Base-by-base conservation (phyloP, 805 yeast genomes). In the Candida boleticola region DNA sequence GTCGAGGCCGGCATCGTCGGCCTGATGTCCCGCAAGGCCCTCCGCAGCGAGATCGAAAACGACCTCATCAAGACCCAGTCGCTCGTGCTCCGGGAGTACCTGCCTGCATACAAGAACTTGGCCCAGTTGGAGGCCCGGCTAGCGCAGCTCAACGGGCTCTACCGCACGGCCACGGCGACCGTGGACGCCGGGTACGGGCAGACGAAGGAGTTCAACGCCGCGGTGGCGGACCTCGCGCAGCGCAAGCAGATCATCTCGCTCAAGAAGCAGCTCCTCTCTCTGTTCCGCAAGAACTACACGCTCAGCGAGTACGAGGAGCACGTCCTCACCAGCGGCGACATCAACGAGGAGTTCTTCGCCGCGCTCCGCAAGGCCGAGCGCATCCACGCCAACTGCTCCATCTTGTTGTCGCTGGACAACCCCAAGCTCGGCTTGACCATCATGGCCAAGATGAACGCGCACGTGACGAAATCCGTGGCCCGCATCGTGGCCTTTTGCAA, bases 291-390 rank as follows among this genome's bases (percentile, higher is more conserved):
- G 3, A 76, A 77, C 43, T 88, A 85, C 55, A 78, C 90, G 0
- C 60, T 92, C 34, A 76, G 75, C 34, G 90, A 83, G 46, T 76
- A 79, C 43, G 97, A 92, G 50, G 82, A 80, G 35, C 84, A 77
- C 51, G 61, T 76, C 5, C 64, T 90, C 30, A 56, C 60, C 18
- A 70, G 73, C 23, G 71, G 69, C 13, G 76, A 68, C 10, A 66
- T 76, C 23, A 66, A 68, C 47, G 66, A 71, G 1, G 80, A 75
- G 39, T 89, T 84, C 55, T 86, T 88, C 51, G 57, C 54, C 3
- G 74, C 79, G 1, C 65, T 90, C 26, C 61, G 67, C 11, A 82
- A 81, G 52, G 83, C 87, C 5, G 80, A 84, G 50, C 53, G 57
- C 29, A 83, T 90, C 22, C 81, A 82, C 55, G 71, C 76, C 26